These are phyloP conservation scores for Coemansia sp. DNA, from an alignment of 192 early-diverging fungal genomes.

Conservation along the genomic window DNA sequence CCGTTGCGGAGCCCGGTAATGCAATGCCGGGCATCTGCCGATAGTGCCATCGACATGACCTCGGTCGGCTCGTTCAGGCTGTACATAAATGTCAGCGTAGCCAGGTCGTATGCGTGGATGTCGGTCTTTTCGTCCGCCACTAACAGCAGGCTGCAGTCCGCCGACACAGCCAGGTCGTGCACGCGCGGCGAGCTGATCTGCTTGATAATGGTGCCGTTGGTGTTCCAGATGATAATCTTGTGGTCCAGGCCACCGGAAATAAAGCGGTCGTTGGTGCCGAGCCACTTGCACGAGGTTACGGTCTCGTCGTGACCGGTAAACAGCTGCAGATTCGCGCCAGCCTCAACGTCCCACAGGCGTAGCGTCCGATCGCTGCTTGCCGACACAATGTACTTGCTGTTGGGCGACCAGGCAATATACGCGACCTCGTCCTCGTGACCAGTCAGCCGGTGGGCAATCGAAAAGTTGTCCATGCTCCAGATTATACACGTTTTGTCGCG, in stretches of 20 bases:
- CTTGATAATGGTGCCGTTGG: constrained; percentile 30
- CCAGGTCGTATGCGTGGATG: constrained; percentile 42
- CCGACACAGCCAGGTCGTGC: constrained; percentile 43
- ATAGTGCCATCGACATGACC: constrained; percentile 67
- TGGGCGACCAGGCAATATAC: constrained; percentile 89
- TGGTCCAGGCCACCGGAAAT: constrained; percentile 85
- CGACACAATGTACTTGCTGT: constrained; percentile 70
- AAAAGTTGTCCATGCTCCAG: constrained; percentile 70
- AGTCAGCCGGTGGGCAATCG: constrained; percentile 23
- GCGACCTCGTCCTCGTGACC: constrained; percentile 74
- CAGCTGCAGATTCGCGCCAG: constrained; percentile 56
- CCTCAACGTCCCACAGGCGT: constrained; percentile 78
- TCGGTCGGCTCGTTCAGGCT: constrained; percentile 31
- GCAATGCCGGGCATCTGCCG: constrained; percentile 58
- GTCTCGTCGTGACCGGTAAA: constrained; percentile 70
- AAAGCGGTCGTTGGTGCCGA: constrained; percentile 77
- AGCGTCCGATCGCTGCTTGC: constrained; percentile 77
- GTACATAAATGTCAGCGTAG: constrained; percentile 47
- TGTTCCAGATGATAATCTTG: constrained; percentile 48
- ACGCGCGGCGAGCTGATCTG: constrained; percentile 45
- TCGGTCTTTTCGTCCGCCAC: constrained; percentile 44
- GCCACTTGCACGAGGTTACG: constrained; percentile 82
- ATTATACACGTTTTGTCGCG: constrained; percentile 83
- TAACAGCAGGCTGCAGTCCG: constrained; percentile 31
- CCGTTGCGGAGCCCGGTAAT: constrained; percentile 47